Base-by-base conservation (phyloP, 2,329 filamentous ascomycete genomes). In the Cercospora nicotianae region DNA sequence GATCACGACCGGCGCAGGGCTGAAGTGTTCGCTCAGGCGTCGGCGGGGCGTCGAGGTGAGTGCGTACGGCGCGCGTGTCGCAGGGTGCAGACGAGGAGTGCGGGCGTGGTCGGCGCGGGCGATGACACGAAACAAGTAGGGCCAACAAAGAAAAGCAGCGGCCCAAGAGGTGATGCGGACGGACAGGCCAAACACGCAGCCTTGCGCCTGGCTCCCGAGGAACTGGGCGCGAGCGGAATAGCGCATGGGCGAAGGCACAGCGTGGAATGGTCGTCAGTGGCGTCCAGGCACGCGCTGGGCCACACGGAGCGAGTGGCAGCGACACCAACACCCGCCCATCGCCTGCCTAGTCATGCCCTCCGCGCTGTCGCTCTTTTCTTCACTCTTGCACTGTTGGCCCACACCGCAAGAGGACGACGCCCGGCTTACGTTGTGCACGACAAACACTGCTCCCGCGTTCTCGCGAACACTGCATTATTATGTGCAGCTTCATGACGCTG, bases 251-350 rank as follows among this genome's bases (percentile, higher is more conserved):
- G 36, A 42, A n/a, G 36, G 36, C 36, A 18, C 23, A 23, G 62
- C 30, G 20, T 64, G 62, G 62, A 53, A 64, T 58, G 62, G 30
- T 36, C 45, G 62, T 64, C 62, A 64, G 62, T 64, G 62, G 62
- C 62, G 62, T 39, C 33, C 62, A 64, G 61, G 48, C 45, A 57
- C 39, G 51, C 36, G 6, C 39, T 51, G 45, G 42, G 60, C 61
- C 61, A 64, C 7, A 64, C 61, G 45, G 48, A 57, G 61, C 51
- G 61, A 58, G 53, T 58, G 53, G 6, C 53, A 58, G 53, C 53
- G 4, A 18, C 53, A 33, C 53, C 53, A 30, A 31, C 53, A n/a
- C 26, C 9, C 30, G 13, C 7, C 30, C 53, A 28, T 23, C 48
- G 48, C 26, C 48, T 58, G 26, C 20, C 23, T n/a, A 10, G 26